Base-by-base conservation (phyloP, 2,329 filamentous ascomycete species). In the Penicillium sclerotiorum region DNA sequence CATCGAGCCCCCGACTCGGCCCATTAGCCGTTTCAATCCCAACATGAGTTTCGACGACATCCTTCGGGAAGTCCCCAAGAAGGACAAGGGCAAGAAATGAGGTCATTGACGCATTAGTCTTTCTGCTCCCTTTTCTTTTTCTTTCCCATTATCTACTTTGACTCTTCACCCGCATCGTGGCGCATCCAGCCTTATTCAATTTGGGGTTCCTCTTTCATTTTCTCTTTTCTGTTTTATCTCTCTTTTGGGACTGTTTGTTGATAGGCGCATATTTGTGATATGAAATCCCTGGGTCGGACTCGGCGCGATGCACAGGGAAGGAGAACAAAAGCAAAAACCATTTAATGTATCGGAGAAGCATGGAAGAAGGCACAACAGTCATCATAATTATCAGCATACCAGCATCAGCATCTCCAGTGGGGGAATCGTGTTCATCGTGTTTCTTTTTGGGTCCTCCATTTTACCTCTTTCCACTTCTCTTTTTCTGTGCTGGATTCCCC, bases 41-140 rank as follows among this genome's bases (percentile, higher is more conserved):
- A 73, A 73, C 44, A 73, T 77, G 66, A 78, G 73, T 45, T 78
- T 78, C 53, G 76, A 77, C 52, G 71, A 75, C 43, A 78, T 78
- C 46, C 58, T 78, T 42, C 71, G 67, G 49, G 69, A 70, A 38
- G 68, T 74, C 40, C 68, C 67, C 37, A 65, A 66, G 55, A 69
- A 66, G 47, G 62, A 59, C 42, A 72, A 72, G 58, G 36, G 36
- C 15, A 69, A 71, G 62, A 70, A 65, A n/a, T n/a, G n/a, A n/a
- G n/a, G n/a, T n/a, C n/a, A n/a, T n/a, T n/a, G n/a, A n/a, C n/a
- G 59, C 47, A 58, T 35, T 63, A 50, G 52, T 36, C 40, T 30
- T 25, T 15, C 27, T 44, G 30, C 13, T 23, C 11, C 20, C 25
- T 28, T 40, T 47, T 52, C 11, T 41, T 47, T 52, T 9, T 41